phyloP scores from a whole-genome alignment of 2,329 filamentous ascomycete genomes.

The Neofusicoccum sp. region DNA sequence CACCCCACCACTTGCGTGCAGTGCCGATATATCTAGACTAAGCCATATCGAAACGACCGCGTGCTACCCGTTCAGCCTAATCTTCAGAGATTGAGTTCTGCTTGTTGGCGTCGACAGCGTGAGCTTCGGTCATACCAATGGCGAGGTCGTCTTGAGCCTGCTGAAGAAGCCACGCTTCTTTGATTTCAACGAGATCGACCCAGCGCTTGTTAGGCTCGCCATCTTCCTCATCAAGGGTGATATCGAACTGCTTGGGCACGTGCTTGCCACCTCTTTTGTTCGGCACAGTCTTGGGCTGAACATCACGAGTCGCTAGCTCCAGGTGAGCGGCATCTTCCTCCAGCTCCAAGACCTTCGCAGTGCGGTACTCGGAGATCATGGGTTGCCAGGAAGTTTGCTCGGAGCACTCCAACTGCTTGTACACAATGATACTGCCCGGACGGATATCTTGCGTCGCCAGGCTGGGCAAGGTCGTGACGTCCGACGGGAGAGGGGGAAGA shows the following conservation, averaged over 20 bases:
- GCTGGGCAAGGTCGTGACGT: conserved; percentile 56
- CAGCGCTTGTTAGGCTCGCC: conserved; percentile 3
- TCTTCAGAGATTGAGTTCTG: not conserved
- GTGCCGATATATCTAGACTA: not conserved
- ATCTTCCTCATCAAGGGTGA: not conserved
- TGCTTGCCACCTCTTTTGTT: not conserved
- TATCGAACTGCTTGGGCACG: not conserved
- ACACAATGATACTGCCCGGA: conserved; percentile 67
- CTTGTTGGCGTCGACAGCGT: not conserved
- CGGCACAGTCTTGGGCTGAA: not conserved
- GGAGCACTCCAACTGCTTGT: conserved; percentile 66
- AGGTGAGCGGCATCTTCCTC: conserved; percentile 1
- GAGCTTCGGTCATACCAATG: not conserved
- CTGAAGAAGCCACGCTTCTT: not conserved
- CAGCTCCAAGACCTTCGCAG: not conserved
- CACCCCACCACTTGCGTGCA: not conserved
- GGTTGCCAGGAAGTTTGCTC: conserved; percentile 68
- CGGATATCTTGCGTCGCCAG: conserved; percentile 55
- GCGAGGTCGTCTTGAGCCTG: not conserved
- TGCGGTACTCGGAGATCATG: conserved; percentile 24
- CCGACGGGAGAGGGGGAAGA: conserved; percentile 63
- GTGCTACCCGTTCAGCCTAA: not conserved
- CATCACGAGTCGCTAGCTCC: conserved; percentile 4
- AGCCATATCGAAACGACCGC: not conserved
- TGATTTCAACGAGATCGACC: not conserved